These are phyloP conservation scores for Fusarium decemcellulare DNA, from an alignment of 2,329 filamentous ascomycete genomes.

Conservation along the genomic window DNA sequence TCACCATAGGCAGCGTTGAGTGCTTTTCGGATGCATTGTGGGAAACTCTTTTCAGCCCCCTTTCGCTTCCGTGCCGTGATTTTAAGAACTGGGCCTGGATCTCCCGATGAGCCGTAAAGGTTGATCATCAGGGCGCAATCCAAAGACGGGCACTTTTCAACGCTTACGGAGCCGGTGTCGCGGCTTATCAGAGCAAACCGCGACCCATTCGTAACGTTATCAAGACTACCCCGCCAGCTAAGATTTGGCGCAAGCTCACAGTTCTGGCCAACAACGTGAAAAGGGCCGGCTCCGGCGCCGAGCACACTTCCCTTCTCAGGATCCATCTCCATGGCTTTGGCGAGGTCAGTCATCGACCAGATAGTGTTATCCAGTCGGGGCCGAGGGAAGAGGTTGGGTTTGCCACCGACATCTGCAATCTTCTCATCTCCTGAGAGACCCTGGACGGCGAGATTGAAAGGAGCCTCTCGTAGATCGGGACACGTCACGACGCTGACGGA, in stretches of 20 bases:
- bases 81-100: constrained; percentile 53
- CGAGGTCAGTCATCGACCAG: constrained; percentile 51
- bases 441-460: constrained; percentile 54
- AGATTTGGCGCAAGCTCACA: constrained; percentile 58
- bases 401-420: constrained; percentile 61
- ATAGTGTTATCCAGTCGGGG: constrained; percentile 51
- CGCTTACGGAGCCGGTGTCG: constrained; percentile 34
- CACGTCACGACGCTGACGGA: constrained; percentile 46
- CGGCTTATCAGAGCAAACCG: constrained; percentile 45
- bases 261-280: constrained; percentile 58
- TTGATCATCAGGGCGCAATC: constrained; percentile 61
- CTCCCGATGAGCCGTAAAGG: constrained; percentile 55
- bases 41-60: constrained; percentile 48
- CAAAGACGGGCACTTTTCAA: constrained; percentile 43
- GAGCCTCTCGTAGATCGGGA: constrained; percentile 55
- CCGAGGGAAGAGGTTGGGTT: constrained; percentile 55
- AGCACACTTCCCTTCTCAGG: constrained; percentile 51
- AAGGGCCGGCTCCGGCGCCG: constrained; percentile 60
- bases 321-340: constrained; percentile 54
- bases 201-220: constrained; percentile 46
- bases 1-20: constrained; percentile 52
- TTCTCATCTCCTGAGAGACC: constrained; percentile 57
- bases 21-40: constrained; percentile 50
- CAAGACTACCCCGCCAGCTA: constrained; percentile 45
- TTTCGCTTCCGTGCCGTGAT: constrained; percentile 50